Evolutionary conservation across 768 basidiomycete genomes (phyloP).

Genomic region (Xanthoconium stramineum): DNA sequence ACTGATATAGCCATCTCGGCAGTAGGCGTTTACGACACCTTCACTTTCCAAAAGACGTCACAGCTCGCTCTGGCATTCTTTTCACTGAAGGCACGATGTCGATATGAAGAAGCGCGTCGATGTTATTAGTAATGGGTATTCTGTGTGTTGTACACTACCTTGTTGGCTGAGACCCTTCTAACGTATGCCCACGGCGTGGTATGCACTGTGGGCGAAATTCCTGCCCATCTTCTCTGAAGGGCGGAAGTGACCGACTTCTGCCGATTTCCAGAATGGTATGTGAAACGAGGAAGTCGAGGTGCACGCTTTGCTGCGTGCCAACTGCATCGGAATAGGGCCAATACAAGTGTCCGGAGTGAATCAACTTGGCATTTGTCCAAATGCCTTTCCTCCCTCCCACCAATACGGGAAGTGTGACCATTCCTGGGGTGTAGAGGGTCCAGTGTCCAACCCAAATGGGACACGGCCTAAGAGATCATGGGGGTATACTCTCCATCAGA

Average conservation of each 20-base stretch:
- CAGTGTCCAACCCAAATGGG: too few relatives aligned
- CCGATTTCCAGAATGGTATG: slow-evolving; percentile 55
- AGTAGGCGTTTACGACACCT: slow-evolving; percentile 3
- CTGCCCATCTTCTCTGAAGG: slow-evolving; percentile 52
- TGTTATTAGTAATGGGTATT: slow-evolving; percentile 63
- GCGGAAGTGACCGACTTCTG: slow-evolving; percentile 55
- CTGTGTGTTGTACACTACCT: slow-evolving; percentile 40
- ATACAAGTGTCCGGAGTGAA: neutral
- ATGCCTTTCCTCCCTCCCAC: neutral
- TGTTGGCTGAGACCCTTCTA: slow-evolving; percentile 3
- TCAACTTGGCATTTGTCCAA: neutral
- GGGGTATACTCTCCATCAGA: too few relatives aligned
- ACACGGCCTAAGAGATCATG: too few relatives aligned
- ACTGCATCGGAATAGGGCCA: neutral
- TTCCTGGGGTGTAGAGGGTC: too few relatives aligned
- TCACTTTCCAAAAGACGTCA: neutral
- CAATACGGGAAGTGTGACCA: too few relatives aligned
- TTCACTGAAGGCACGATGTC: slow-evolving; percentile 36
- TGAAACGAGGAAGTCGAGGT: slow-evolving; percentile 32
- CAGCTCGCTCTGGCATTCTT: slow-evolving; percentile 47
- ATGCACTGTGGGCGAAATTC: slow-evolving; percentile 50
- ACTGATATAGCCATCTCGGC: neutral
- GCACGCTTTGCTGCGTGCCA: slow-evolving; percentile 18
- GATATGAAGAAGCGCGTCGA: slow-evolving; percentile 51
- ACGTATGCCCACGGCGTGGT: slow-evolving; percentile 5